Conservation (phyloP, 352 stramenopile genomes). For the Pythium myriotylum region DNA sequence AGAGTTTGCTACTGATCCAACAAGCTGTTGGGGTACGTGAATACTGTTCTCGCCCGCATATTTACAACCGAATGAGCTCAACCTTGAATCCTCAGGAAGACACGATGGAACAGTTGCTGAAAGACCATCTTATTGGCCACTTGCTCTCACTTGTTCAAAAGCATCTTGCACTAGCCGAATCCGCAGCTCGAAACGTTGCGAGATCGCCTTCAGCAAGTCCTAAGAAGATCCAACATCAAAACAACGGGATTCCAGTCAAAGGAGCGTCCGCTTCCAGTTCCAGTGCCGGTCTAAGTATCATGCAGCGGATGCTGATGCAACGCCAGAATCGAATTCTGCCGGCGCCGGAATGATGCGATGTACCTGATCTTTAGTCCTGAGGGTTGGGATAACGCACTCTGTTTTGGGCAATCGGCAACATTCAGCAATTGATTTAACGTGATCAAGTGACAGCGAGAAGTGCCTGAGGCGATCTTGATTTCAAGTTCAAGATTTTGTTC, state of each 20-base stretch:
- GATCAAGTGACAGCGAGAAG: too few relatives aligned
- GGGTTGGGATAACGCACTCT: too few relatives aligned
- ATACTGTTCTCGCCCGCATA: neutral
- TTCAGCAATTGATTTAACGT: too few relatives aligned
- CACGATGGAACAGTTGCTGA: slow-evolving; percentile 11
- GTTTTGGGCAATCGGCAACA: too few relatives aligned
- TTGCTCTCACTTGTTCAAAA: slow-evolving; percentile 16
- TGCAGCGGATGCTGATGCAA: slow-evolving; percentile 64
- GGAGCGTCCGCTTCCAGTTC: neutral
- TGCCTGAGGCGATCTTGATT: too few relatives aligned
- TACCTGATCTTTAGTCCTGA: too few relatives aligned
- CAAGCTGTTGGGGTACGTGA: slow-evolving; percentile 41
- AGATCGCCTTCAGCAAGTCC: slow-evolving; percentile 20
- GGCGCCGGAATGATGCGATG: slow-evolving; percentile 12
- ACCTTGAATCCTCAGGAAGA: slow-evolving; percentile 15
- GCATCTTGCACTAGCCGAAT: slow-evolving; percentile 19
- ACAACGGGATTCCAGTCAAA: slow-evolving; percentile 9
- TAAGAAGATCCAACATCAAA: slow-evolving; percentile 15
- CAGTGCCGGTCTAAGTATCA: slow-evolving; percentile 38
- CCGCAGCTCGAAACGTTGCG: neutral
- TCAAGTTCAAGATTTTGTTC: too few relatives aligned
- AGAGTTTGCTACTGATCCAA: slow-evolving; percentile 38
- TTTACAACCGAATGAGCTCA: neutral
- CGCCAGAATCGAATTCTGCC: slow-evolving; percentile 55
- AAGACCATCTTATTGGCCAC: slow-evolving; percentile 18